phyloP scores from a whole-genome alignment of 148 eudicot species.

The Vaccinium vitisidaea region DNA sequence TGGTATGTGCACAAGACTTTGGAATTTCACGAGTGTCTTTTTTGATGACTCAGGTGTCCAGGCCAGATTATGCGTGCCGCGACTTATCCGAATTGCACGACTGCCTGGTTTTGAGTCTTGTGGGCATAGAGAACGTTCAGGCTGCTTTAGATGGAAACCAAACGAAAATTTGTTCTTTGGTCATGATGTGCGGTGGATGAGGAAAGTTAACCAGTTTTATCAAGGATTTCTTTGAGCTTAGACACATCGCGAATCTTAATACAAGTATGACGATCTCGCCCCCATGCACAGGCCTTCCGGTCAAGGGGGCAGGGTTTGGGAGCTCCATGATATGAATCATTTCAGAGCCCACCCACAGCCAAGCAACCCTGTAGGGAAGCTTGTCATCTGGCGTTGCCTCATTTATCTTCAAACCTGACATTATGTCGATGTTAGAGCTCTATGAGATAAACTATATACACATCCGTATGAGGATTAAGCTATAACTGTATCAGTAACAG shows the following conservation, averaged over 20 bases:
- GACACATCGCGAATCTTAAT: constrained; percentile 71
- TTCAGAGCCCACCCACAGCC: constrained; percentile 96
- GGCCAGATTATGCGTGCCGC: no score
- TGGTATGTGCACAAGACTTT: no score
- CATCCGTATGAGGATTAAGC: not conserved
- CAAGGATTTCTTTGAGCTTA: constrained; percentile 74
- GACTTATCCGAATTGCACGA: no score
- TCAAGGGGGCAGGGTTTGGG: constrained; percentile 93
- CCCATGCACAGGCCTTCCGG: constrained; percentile 83
- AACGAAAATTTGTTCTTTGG: not conserved
- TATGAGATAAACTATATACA: not conserved
- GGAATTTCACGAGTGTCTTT: no score
- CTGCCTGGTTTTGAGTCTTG: not conserved
- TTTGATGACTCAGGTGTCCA: no score
- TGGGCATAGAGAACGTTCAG: not conserved
- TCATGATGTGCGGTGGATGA: not conserved
- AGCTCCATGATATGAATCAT: constrained; percentile 98
- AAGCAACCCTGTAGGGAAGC: constrained; percentile 92
- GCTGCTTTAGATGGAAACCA: not conserved
- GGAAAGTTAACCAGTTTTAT: constrained; percentile 19
- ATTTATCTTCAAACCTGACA: constrained; percentile 75
- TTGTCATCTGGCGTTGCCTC: constrained; percentile 94
- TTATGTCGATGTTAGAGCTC: not conserved
- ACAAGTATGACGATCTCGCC: constrained; percentile 83
- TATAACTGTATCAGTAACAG: not conserved